Base-by-base conservation (phyloP, 1,284 basidiomycete species). In the Moniliophthora roreri region DNA sequence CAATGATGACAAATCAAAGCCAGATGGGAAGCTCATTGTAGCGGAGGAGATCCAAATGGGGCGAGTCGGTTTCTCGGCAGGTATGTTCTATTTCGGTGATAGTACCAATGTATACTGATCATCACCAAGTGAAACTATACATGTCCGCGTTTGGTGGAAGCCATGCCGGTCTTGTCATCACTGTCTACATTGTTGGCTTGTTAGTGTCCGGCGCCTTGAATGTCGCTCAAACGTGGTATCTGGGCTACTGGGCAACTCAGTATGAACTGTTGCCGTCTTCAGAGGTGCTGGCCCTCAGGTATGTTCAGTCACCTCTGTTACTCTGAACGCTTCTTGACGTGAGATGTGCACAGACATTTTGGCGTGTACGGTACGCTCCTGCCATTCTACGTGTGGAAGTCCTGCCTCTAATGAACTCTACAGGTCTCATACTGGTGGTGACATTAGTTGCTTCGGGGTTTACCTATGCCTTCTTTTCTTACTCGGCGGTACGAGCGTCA, bases 11-110 rank as follows among this genome's bases (percentile, higher is more conserved):
- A 36, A 32, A 1, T 15, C 41, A n/a, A 24, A 32, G 24, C 42
- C 28, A 13, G 66, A 67, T 41, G 79, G 79, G 0, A 80, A 81
- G 58, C 68, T 86, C 2, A 72, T 84, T 32, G 69, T 84, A 11
- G 80, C 75, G 3, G 85, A 87, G 60, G 84, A 87, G 66, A 74
- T 82, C 49, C 74, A 77, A 2, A 70, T 78, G 51, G 85, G 84
- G 1, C 76, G 79, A 50, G 76, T 85, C 4, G 73, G 81, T 48
- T 76, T 77, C 70, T 52, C 63, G 15, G 74, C 78, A 5, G 48
- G 76, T 76, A 56, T 65, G 46, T 62, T 53, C 11, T 49, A 16
- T 6, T 45, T 26, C 38, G 37, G 18, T 4, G n/a, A 55, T 69
- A 16, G 66, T 28, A 39, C 53, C 3, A 10, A 34, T 34, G 13